Evolutionary conservation across 176 grass and related monocot species (phyloP), one percentile per base, ranked within the genome.

Genomic region (Carex cristatella): DNA sequence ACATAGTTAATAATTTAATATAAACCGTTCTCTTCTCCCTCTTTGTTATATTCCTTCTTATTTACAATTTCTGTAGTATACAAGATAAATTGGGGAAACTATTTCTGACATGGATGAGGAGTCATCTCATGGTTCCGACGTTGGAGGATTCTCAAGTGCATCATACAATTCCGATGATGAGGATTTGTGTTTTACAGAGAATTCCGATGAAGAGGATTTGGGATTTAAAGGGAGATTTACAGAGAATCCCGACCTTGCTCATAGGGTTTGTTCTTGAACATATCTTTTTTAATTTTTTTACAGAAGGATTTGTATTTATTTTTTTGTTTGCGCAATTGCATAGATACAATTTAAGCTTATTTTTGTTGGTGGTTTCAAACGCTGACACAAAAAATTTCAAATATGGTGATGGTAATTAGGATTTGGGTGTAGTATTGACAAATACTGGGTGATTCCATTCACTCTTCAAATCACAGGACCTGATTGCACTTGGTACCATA

Each of bases 191-290:
- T 72, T 72, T 42, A 40, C 69, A 72, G 40, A 48, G 18, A 23
- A 23, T 23, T 23, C 23, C 23, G 23, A 23, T 23, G 23, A 23
- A 23, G 23, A 23, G 23, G 23, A 23, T 23, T 23, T 23, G 23
- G 23, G 23, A 23, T 23, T 23, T 23, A 23, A 23, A 23, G 23
- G 23, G 23, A 23, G 23, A 23, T 23, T 23, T 23, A 23, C 23
- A 23, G 23, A 23, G 23, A 46, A 46, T 72, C 8, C 69, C 15
- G 40, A 72, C 42, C 69, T 48, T 72, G 69, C 69, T 46, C 5
- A 19, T 44, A 72, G 69, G 69, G 69, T 72, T 72, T 72, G 69
- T 72, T 72, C 40, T 72, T 16, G 65, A 33, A 68, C 65, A 23
- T 23, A 5, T 68, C 14, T 68, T 38, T 30, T 68, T 72, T 0